Conservation (phyloP, 331 rosid species). For the Erythrophleum ivorense region DNA sequence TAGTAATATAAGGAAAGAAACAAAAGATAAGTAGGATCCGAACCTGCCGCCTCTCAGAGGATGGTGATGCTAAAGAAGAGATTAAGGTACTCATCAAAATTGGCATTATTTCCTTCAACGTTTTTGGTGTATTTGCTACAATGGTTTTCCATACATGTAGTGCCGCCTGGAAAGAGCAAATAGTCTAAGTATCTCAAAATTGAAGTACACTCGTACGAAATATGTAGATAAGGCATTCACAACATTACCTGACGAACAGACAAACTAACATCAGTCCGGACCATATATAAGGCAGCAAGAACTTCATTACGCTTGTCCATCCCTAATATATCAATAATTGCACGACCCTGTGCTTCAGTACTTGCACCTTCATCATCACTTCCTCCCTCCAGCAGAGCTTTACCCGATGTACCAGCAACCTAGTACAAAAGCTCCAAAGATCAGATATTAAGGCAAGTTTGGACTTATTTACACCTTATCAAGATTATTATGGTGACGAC, state of each 20-base stretch:
- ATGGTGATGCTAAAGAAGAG: conserved; percentile 84
- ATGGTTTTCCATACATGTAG: conserved; percentile 96
- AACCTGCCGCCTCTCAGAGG: conserved; percentile 94
- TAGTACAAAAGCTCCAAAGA: too few relatives aligned
- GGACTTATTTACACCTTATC: too few relatives aligned
- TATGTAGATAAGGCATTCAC: neutral
- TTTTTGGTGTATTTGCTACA: conserved; percentile 92
- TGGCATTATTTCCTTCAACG: conserved; percentile 91
- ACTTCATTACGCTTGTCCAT: conserved; percentile 83
- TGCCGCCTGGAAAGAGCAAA: conserved; percentile 85
- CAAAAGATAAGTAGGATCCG: conserved; percentile 25
- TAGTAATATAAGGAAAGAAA: neutral
- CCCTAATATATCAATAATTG: conserved; percentile 88
- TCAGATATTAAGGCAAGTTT: too few relatives aligned
- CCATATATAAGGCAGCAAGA: conserved; percentile 94
- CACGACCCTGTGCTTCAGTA: conserved; percentile 96
- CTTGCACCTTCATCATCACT: conserved; percentile 99
- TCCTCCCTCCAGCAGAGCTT: conserved; percentile 96
- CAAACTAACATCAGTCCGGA: conserved; percentile 87
- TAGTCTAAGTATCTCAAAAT: too few relatives aligned
- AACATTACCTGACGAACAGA: conserved; percentile 90
- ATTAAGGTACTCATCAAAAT: conserved; percentile 90
- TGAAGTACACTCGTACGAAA: too few relatives aligned
- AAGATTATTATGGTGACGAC: too few relatives aligned
- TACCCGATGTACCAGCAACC: conserved; percentile 99